Percentiles rank a stretch among this genome's conserved stretches.
Conservation (phyloP, 768 basidiomycete species). For the Pleurotus pulmonarius region DNA sequence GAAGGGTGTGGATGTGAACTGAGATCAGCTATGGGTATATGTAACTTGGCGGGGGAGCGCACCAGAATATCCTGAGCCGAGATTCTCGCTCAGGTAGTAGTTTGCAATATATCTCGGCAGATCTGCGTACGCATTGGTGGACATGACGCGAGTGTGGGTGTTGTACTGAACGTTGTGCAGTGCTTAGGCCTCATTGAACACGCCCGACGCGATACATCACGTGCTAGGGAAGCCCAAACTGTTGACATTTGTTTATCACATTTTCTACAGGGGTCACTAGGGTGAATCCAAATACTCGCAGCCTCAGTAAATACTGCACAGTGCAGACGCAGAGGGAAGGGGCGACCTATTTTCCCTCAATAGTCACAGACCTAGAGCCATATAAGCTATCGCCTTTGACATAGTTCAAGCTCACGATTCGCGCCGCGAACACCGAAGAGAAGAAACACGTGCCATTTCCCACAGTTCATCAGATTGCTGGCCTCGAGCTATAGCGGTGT, state of each 20-base stretch:
- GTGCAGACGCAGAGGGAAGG: too few relatives aligned
- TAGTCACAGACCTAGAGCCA: too few relatives aligned
- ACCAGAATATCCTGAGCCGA: constrained; percentile 79
- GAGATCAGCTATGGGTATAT: neutral
- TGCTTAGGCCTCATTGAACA: neutral
- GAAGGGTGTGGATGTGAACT: neutral
- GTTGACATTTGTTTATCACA: too few relatives aligned
- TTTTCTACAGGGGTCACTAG: too few relatives aligned
- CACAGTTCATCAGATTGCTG: neutral
- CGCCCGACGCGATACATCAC: constrained; percentile 2
- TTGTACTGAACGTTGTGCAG: neutral
- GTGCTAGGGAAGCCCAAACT: neutral
- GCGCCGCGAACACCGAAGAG: too few relatives aligned
- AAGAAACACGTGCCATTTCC: too few relatives aligned
- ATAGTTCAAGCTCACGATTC: too few relatives aligned
- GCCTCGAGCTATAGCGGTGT: neutral
- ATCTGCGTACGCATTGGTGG: neutral
- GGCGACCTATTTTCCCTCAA: too few relatives aligned
- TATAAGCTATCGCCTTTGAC: too few relatives aligned
- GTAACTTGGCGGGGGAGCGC: neutral
- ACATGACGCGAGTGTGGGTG: neutral
- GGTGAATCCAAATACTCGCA: too few relatives aligned
- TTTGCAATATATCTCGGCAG: constrained; percentile 50
- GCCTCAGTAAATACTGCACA: too few relatives aligned
- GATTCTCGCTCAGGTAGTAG: constrained; percentile 51